These are phyloP conservation scores for Hippophae rhamnoides DNA, from an alignment of 306 rosid species.

Conservation along the genomic window DNA sequence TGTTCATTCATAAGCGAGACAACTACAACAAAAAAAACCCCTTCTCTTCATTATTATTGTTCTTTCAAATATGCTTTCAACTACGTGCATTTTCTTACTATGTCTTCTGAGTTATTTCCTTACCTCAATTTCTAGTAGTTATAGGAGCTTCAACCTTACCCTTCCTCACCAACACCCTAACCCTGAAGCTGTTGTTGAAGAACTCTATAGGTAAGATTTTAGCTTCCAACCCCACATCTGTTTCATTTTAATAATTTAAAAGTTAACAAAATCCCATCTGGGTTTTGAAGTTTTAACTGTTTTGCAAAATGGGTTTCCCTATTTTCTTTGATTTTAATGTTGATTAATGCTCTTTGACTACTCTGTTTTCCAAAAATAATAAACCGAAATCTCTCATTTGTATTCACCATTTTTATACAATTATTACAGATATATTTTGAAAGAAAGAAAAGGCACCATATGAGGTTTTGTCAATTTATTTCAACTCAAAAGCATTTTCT, in stretches of 20 bases:
- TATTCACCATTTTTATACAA: too few relatives aligned
- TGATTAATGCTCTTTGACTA: too few relatives aligned
- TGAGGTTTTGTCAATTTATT: too few relatives aligned
- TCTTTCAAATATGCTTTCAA: constrained; percentile 41
- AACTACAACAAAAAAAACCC: too few relatives aligned
- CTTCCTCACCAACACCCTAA: constrained; percentile 69
- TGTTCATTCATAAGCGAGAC: too few relatives aligned
- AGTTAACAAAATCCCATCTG: neutral
- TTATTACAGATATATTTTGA: too few relatives aligned
- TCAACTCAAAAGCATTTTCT: too few relatives aligned
- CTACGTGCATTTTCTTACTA: constrained; percentile 61
- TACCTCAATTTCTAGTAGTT: constrained; percentile 31
- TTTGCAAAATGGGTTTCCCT: too few relatives aligned
- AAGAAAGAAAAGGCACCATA: too few relatives aligned
- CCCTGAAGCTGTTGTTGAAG: constrained; percentile 68
- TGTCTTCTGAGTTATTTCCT: constrained; percentile 38
- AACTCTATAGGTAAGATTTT: constrained; percentile 56
- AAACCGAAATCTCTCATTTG: too few relatives aligned
- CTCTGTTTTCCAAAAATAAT: too few relatives aligned
- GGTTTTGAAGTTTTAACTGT: neutral
- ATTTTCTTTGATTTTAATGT: too few relatives aligned
- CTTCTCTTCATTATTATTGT: constrained; percentile 12
- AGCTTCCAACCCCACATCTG: neutral
- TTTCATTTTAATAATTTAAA: neutral
- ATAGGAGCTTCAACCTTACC: constrained; percentile 38